A percentile compares a stretch with the other conserved stretches of the same genome.
phyloP scores from a whole-genome alignment of 352 stramenopile species.

The Phytopythium kandeliae region DNA sequence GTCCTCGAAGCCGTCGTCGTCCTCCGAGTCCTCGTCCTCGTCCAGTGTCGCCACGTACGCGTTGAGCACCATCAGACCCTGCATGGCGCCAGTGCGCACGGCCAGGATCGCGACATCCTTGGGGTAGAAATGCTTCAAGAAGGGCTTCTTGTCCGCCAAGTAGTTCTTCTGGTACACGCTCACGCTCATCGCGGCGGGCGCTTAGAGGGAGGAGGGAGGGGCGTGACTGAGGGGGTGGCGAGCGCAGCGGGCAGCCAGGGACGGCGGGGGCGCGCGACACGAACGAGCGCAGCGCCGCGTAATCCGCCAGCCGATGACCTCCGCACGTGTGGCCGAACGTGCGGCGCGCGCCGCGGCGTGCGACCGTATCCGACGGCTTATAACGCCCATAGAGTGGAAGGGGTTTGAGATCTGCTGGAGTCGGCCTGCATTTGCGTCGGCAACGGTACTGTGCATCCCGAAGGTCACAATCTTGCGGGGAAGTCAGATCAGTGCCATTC shows the following conservation, averaged over 20 bases:
- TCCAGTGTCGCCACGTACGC: conserved; percentile 71
- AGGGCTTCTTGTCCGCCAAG: conserved; percentile 83
- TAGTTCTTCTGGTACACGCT: conserved; percentile 58
- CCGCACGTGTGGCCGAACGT: too few species aligned
- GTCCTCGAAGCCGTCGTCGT: conserved; percentile 28
- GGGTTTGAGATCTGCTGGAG: too few species aligned
- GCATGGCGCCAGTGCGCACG: conserved; percentile 50
- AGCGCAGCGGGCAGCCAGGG: too few species aligned
- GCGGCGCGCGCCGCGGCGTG: neutral
- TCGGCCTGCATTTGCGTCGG: neutral
- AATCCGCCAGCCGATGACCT: too few species aligned
- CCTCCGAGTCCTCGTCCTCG: conserved; percentile 44
- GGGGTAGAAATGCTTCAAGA: conserved; percentile 78
- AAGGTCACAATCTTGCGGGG: too few species aligned
- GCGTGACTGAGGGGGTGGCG: too few species aligned
- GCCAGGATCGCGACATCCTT: conserved; percentile 62
- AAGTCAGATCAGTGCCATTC: too few species aligned
- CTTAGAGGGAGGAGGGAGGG: neutral
- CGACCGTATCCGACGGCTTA: neutral
- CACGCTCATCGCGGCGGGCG: conserved; percentile 39
- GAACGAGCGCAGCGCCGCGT: too few species aligned
- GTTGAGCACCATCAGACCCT: conserved; percentile 74
- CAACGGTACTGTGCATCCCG: neutral
- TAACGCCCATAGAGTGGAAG: neutral
- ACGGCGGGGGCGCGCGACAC: too few species aligned